Percentiles rank a stretch among this genome's conserved stretches.
Evolutionary conservation across 2,329 filamentous ascomycete species (phyloP).

Genomic region (Aspergillus caelatus): DNA sequence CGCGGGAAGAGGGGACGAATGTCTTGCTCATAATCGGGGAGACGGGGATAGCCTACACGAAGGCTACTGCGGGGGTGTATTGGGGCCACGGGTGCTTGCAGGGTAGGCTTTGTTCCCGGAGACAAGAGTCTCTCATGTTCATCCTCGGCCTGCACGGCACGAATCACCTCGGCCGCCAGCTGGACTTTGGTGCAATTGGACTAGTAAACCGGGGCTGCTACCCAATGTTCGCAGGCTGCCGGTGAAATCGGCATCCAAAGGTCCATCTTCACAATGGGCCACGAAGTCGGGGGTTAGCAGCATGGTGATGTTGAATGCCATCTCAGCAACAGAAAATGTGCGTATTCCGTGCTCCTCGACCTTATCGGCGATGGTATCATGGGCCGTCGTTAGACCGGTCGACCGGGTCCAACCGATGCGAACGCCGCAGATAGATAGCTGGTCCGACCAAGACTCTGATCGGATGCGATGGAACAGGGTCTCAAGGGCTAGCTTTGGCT

Average conservation of each 20-base stretch:
- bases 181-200: too few species aligned
- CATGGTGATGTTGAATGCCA: conserved; percentile 97
- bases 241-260: conserved; percentile 95
- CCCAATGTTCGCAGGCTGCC: conserved; percentile 94
- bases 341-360: conserved; percentile 95
- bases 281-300: conserved; percentile 93
- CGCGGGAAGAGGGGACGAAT: too few species aligned
- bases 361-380: conserved; percentile 96
- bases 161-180: too few species aligned
- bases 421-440: conserved; percentile 96
- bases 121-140: too few species aligned
- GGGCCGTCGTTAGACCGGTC: conserved; percentile 95
- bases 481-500: conserved; percentile 95
- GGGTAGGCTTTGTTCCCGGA: too few species aligned
- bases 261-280: conserved; percentile 92
- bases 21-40: too few species aligned
- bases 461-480: conserved; percentile 98
- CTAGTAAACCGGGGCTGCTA: too few species aligned
- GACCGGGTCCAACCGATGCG: conserved; percentile 99
- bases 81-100: too few species aligned
- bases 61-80: too few species aligned
- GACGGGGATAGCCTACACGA: too few species aligned
- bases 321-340: conserved; percentile 98
- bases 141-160: too few species aligned
- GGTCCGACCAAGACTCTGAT: conserved; percentile 95